Percentiles rank a stretch among this genome's conserved stretches.
Evolutionary conservation across 208 protist genomes (phyloP).

Genomic region (Blechomonas ayalai): DNA sequence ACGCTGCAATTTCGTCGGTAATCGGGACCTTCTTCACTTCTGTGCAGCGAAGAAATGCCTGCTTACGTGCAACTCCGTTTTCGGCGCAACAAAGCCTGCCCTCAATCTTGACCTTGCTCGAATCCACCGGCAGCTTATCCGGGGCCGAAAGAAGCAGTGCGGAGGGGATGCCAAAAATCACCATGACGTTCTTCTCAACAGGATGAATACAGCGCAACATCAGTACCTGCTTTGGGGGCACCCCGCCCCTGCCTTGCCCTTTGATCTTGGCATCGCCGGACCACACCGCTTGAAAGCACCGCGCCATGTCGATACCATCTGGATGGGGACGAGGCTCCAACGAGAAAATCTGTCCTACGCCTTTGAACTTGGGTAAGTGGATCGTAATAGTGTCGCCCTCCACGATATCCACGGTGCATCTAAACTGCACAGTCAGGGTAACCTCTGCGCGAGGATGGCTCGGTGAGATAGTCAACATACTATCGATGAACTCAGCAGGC

Average conservation of each 20-base stretch:
- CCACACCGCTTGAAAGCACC: constrained; percentile 70
- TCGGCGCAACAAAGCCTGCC: constrained; percentile 31
- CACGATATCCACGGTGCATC: constrained; percentile 42
- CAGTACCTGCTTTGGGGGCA: constrained; percentile 56
- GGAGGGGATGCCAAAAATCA: constrained; percentile 43
- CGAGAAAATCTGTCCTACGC: constrained; percentile 36
- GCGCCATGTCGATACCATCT: constrained; percentile 25
- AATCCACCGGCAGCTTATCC: constrained; percentile 64
- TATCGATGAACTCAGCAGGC: constrained; percentile 49
- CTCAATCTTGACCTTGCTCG: constrained; percentile 75
- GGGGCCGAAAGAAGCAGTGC: constrained; percentile 47
- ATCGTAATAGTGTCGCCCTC: constrained; percentile 57
- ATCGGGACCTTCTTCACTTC: constrained; percentile 64
- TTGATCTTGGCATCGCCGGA: constrained; percentile 45
- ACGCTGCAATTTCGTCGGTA: constrained; percentile 66
- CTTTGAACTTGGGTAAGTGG: constrained; percentile 56
- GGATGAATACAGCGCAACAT: constrained; percentile 45
- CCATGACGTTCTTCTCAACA: constrained; percentile 41
- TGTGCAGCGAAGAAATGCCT: constrained; percentile 38
- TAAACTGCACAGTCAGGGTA: constrained; percentile 49
- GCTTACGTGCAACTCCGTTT: constrained; percentile 46
- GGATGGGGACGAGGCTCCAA: constrained; percentile 21
- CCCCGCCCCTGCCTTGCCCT: constrained; percentile 33
- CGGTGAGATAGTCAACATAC: constrained; percentile 38
- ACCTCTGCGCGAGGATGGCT: constrained; percentile 55